phyloP scores from a whole-genome alignment of 2,329 filamentous ascomycete species.

The Hypoxylon sp. region DNA sequence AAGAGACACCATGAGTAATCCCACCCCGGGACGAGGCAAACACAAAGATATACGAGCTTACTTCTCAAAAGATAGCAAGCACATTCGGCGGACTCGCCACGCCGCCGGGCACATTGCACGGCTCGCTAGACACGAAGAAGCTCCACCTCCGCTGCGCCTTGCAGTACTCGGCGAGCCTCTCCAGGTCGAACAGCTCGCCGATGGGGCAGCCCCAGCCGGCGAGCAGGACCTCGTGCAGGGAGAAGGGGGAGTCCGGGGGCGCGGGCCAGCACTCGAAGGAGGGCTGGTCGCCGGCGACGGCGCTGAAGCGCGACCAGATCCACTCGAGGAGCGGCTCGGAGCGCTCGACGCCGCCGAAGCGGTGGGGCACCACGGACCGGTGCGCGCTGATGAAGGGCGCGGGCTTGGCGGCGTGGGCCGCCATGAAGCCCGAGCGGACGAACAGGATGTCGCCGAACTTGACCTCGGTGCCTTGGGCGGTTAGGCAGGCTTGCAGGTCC shows the following conservation, averaged over 20 bases:
- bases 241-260: conserved; percentile 4
- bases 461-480: conserved; percentile 61
- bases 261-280: conserved; percentile 57
- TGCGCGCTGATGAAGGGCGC: conserved; percentile 54
- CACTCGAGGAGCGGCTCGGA: conserved; percentile 58
- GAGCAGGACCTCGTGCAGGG: conserved; percentile 61
- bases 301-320: conserved; percentile 58
- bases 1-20: neutral
- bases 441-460: conserved; percentile 66
- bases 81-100: conserved; percentile 56
- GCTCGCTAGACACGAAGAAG: conserved; percentile 63
- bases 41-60: neutral
- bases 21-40: neutral
- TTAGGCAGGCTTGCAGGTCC: conserved; percentile 59
- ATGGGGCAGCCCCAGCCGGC: conserved; percentile 64
- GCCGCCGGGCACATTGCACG: conserved; percentile 58
- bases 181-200: conserved; percentile 64
- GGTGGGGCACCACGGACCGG: conserved; percentile 54
- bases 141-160: conserved; percentile 54
- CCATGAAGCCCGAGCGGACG: conserved; percentile 55
- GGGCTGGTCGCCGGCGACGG: conserved; percentile 60
- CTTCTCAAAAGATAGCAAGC: conserved; percentile 53
- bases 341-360: conserved; percentile 62
- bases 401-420: conserved; percentile 55
- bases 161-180: conserved; percentile 58